Base-by-base conservation (phyloP, 768 basidiomycete genomes). In the Candolleomyces eurysporus region DNA sequence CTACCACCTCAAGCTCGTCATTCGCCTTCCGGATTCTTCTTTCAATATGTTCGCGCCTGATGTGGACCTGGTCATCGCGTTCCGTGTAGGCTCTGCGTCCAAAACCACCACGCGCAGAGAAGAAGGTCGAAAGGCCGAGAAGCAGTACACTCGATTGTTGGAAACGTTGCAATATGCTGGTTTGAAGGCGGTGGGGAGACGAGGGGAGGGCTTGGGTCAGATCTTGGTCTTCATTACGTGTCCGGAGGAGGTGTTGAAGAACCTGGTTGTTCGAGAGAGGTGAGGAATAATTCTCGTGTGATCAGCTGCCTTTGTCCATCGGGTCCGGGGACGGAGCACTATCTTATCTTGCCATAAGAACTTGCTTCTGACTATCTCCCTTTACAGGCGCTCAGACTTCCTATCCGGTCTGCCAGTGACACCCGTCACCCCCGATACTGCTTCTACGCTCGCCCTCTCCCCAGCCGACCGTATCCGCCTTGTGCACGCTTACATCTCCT, bases 381-480 rank as follows among this genome's bases (percentile, higher is more conserved):
- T 26, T 21, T 31, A 8, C 65, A 93, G 90, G 60, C 82, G 88
- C 67, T 84, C 87, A 3, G 92, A 92, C 72, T 94, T 91, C 69
- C 74, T 94, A 3, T 86, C 85, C 52, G 88, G 89, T 13, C 76
- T 95, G 31, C 89, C 86, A n/a, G 82, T 80, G 59, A 78, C 77
- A 46, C 78, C 79, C 56, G 66, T 84, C 17, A 75, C 80, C 5
- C 71, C 75, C 31, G 80, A 81, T 40, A 69, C 80, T 21, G 79
- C 81, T 57, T 48, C 39, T 14, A 72, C 75, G 2, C 75, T 75
- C 3, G 74, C 82, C 0, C 73, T 91, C 31, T 84, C 84, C 0
- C 83, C 90, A 5, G 87, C 92, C 0, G 90, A 94, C 68, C 84
- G 89, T n/a, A 76, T 95, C 21, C 86, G 93, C n/a, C 83, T 94